Conservation (phyloP, 1,139 yeast species). For the Yamadazyma songkhlaensis region DNA sequence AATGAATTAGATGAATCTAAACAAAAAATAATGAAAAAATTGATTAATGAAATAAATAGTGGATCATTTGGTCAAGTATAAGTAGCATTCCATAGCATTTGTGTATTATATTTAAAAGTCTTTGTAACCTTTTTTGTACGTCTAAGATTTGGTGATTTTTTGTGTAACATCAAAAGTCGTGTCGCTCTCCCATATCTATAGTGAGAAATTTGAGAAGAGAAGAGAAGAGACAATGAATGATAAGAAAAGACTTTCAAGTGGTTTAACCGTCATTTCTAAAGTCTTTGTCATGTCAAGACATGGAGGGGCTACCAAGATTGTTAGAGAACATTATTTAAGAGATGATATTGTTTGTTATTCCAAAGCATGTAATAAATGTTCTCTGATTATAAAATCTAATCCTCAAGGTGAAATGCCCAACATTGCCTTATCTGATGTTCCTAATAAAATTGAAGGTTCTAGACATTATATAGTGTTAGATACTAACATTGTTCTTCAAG, state of each 20-base stretch:
- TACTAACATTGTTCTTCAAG: slow-evolving; percentile 83
- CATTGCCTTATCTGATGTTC: slow-evolving; percentile 50
- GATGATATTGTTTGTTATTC: slow-evolving; percentile 92
- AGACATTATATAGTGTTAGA: slow-evolving; percentile 80
- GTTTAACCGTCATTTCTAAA: slow-evolving; percentile 77
- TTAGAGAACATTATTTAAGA: slow-evolving; percentile 90
- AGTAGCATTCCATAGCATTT: too few species aligned
- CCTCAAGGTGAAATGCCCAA: slow-evolving; percentile 51
- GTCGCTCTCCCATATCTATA: not conserved
- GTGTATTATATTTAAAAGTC: slow-evolving; percentile 1
- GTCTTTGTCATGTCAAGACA: slow-evolving; percentile 88
- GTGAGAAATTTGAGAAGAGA: not conserved
- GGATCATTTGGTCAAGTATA: slow-evolving; percentile 42
- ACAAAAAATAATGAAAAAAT: slow-evolving; percentile 31
- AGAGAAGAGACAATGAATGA: slow-evolving; percentile 12
- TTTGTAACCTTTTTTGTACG: too few species aligned
- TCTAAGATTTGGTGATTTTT: not conserved
- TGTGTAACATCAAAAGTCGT: not conserved
- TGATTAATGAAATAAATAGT: slow-evolving; percentile 39
- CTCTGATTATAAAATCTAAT: slow-evolving; percentile 51
- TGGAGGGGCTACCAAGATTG: slow-evolving; percentile 88
- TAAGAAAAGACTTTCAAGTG: slow-evolving; percentile 46
- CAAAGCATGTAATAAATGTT: slow-evolving; percentile 63
- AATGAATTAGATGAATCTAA: slow-evolving; percentile 60
- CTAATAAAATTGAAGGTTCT: slow-evolving; percentile 33